These are phyloP conservation scores for Brettanomyces nanus DNA, from an alignment of 805 yeast species.

Conservation along the genomic window DNA sequence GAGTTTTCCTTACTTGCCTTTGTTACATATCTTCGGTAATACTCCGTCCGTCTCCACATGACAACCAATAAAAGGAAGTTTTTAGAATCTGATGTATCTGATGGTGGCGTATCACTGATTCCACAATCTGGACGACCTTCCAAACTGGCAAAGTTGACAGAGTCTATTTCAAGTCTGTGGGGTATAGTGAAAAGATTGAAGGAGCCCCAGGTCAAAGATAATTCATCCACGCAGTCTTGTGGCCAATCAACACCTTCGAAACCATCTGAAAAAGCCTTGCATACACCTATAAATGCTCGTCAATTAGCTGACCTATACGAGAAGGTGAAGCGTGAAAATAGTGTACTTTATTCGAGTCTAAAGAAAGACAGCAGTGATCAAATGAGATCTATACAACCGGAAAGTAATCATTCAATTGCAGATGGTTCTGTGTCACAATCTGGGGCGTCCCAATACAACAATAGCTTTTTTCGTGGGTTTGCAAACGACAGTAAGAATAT, in stretches of 20 bases:
- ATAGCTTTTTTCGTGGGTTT: neutral
- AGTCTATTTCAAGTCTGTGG: slow-evolving; percentile 2
- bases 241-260: neutral
- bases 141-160: slow-evolving; percentile 5
- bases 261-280: neutral
- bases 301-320: slow-evolving; percentile 22
- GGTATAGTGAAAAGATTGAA: neutral
- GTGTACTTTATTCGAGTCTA: slow-evolving; percentile 11
- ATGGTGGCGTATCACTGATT: no score
- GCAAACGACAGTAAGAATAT: no score
- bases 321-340: slow-evolving; percentile 18
- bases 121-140: slow-evolving; percentile 1
- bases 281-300: slow-evolving; percentile 17
- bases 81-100: no score
- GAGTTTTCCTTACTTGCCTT: no score
- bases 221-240: neutral
- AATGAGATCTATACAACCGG: neutral
- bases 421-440: neutral
- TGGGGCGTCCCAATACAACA: neutral
- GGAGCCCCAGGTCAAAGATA: neutral
- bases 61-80: no score
- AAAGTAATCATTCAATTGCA: slow-evolving; percentile 1
- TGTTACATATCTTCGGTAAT: no score
- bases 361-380: slow-evolving; percentile 1
- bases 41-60: no score